Base-by-base conservation (phyloP, 73 alveolate genomes). In the Paramecium pentaurelia region DNA sequence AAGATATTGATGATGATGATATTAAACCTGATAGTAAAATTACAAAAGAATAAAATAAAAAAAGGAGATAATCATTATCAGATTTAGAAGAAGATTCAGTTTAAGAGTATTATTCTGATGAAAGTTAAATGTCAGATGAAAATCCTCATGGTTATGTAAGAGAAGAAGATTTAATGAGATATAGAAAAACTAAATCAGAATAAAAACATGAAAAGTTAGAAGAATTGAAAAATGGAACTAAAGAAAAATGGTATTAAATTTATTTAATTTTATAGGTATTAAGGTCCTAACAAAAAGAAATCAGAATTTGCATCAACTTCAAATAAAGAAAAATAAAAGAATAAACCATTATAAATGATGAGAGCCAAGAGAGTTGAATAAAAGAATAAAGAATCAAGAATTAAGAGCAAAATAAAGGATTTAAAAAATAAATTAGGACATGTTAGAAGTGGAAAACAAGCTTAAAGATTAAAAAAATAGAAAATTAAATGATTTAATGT, bases 261-360 rank as follows among this genome's bases (percentile, higher is more conserved):
- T 11, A 14, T 28, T 12, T 28, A 64, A 2, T 0, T 4, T 18
- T 54, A 12, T 8, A 64, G 84, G 49, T 86, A 86, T 60, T 3
- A 92, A 70, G 92, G 96, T 77, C 95, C 93, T 2, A 91, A 95
- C 83, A 92, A 93, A 88, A 93, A 90, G 92, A 93, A 93, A 18
- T 49, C 86, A 27, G 98, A 98, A 59, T 92, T 86, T 64, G 95
- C 99, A 70, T 73, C 87, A 12, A 73, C 58, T 4, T 37, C 87
- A 38, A 96, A 97, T 71, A 93, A 92, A 86, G 97, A 95, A 86
- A 93, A 95, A 92, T 70, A 40, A 59, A 96, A 96, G 77, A 88
- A 93, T 86, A 97, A 97, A 88, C 99, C 99, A 25, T 60, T 95
- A 49, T 42, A 86, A 59, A 97, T 97, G 99, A 96, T 97, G n/a